Base-by-base conservation (phyloP, 225 moss, liverwort and hornwort species). In the Thuidium tamariscinum region DNA sequence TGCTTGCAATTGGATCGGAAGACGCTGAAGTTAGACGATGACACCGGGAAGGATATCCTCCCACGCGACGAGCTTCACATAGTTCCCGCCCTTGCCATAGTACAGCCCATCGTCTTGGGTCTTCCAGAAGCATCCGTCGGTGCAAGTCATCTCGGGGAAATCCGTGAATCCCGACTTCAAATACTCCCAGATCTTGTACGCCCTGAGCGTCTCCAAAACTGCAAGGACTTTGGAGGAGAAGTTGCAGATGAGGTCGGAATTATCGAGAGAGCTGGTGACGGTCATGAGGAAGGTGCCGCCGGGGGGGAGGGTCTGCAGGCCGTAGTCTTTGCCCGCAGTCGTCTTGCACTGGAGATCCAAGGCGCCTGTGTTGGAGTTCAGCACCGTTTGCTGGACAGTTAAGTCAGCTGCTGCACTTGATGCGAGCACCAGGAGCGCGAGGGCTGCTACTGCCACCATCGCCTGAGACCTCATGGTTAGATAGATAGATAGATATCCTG, bases 61-160 rank as follows among this genome's bases (percentile, higher is more conserved):
- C 89, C 91, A 91, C 23, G 20, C 27, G 29, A 82, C 62, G 30
- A 68, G 79, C 37, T 52, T 16, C 5, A 52, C n/a, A 29, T 77
- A 89, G 30, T 64, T 42, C 16, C 27, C 86, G 17, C 30, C 63
- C 20, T 41, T 59, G 17, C 71, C 66, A 81, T 84, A 92, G 27
- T 83, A 91, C 22, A 89, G 57, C 7, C 92, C 92, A 14, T 92
- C 88, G 60, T 81, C 73, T 42, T 91, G 83, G 52, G 79, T 19
- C 49, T 89, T 91, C 92, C 91, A 92, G 48, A 65, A 68, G 68
- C 92, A 92, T 2, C 88, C 91, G 13, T 56, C 14, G 5, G 54
- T 77, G 86, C 92, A 92, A 34, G 83, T 21, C 81, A 91, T 87
- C 82, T 81, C 77, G 21, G 92, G 92, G 30, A 15, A 42, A 23